A percentile compares a stretch with the other conserved stretches of the same genome.
Conservation (phyloP, 495 filamentous ascomycete species). For the Jackrogersella multiformis region DNA sequence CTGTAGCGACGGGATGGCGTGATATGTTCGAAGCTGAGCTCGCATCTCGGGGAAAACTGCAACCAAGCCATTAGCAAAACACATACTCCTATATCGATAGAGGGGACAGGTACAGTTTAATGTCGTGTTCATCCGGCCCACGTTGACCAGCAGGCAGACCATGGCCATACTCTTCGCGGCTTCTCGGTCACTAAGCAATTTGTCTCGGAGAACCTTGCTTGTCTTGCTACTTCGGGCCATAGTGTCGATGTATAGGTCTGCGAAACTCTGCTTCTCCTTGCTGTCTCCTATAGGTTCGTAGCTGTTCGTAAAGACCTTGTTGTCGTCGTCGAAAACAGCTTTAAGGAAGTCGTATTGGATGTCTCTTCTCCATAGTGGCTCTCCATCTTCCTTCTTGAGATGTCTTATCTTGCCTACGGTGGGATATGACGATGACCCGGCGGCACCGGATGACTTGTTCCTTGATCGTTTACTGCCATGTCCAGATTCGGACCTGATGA, state of each 20-base stretch:
- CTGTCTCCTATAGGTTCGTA: constrained; percentile 69
- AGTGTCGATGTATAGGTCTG: constrained; percentile 95
- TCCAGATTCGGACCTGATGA: constrained; percentile 39
- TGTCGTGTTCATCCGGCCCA: constrained; percentile 98
- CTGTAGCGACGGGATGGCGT: constrained; percentile 95
- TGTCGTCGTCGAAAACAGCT: constrained; percentile 87
- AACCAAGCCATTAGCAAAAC: constrained; percentile 44
- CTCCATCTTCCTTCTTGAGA: constrained; percentile 96
- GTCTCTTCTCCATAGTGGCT: constrained; percentile 95
- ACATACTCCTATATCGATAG: background rate
- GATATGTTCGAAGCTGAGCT: constrained; percentile 95
- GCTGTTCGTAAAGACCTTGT: constrained; percentile 85
- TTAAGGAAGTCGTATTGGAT: constrained; percentile 97
- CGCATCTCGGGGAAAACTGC: constrained; percentile 99
- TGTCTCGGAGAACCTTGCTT: constrained; percentile 97
- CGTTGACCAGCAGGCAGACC: constrained; percentile 97
- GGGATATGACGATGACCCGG: constrained; percentile 36
- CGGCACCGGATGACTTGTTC: constrained; percentile 24
- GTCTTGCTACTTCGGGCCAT: constrained; percentile 99
- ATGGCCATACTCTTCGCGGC: constrained; percentile 98
- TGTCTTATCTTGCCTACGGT: constrained; percentile 92
- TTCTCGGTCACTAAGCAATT: constrained; percentile 89
- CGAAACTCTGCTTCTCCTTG: constrained; percentile 81
- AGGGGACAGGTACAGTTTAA: constrained; percentile 79
- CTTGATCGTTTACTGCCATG: constrained; percentile 41